Percentiles rank a stretch among this genome's conserved stretches.
Evolutionary conservation across 495 filamentous ascomycete genomes (phyloP).

Genomic region (Podospora pseudoanserina): DNA sequence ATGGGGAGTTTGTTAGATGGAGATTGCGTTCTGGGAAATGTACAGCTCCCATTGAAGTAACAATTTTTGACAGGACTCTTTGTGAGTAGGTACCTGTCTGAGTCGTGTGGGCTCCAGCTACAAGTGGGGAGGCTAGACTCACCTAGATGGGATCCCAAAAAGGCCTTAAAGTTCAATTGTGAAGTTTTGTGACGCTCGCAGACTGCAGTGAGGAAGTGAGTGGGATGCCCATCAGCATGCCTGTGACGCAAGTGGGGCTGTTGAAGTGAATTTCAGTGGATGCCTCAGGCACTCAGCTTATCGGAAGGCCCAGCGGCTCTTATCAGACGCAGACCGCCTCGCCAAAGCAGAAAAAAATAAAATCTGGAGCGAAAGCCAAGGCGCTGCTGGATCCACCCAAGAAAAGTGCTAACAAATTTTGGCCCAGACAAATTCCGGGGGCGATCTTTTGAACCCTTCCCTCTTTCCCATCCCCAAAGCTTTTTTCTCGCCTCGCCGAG

Average conservation of each 20-base stretch:
- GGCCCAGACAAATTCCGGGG: conserved; percentile 10
- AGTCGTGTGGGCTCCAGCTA: not conserved
- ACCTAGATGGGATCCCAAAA: not conserved
- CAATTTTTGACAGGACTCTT: not conserved
- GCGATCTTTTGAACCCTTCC: conserved; percentile 14
- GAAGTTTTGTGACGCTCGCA: not conserved
- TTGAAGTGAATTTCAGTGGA: not conserved
- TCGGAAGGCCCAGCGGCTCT: not conserved
- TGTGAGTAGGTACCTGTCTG: not conserved
- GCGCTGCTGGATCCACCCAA: conserved; percentile 2
- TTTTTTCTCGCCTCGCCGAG: conserved; percentile 16
- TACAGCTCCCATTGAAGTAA: conserved; percentile 22
- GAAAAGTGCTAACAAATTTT: not conserved
- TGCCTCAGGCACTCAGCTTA: not conserved
- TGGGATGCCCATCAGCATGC: not conserved
- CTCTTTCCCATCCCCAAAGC: conserved; percentile 11
- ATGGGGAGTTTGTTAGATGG: conserved; percentile 54
- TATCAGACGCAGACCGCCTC: not conserved
- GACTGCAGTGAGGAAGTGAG: not conserved
- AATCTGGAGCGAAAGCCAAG: conserved; percentile 10
- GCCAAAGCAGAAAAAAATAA: conserved; percentile 12
- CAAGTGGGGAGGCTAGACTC: not conserved
- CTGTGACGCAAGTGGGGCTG: not conserved
- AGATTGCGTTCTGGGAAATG: conserved; percentile 89
- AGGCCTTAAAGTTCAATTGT: not conserved